Conservation (phyloP, 352 stramenopile genomes). For the Hyaloperonospora brassicae region DNA sequence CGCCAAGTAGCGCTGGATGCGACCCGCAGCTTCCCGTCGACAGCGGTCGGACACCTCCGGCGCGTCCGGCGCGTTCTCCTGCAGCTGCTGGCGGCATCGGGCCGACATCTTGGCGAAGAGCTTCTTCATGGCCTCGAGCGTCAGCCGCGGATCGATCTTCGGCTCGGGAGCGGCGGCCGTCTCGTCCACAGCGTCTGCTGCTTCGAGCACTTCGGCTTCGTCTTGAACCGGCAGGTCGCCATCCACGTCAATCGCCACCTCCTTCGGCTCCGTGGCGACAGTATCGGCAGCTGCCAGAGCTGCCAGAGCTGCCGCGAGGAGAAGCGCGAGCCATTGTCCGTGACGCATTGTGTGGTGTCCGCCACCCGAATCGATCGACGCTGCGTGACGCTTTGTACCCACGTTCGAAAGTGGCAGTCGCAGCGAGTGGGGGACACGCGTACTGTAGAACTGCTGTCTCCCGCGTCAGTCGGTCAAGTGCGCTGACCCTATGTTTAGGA, state of each 20-base stretch:
- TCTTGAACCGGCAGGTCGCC: slow-evolving; percentile 34
- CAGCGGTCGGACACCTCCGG: slow-evolving; percentile 61
- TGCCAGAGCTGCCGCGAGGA: slow-evolving; percentile 39
- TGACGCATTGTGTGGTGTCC: slow-evolving; percentile 31
- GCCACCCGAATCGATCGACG: no score
- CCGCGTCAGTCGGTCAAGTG: no score
- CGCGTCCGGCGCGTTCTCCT: slow-evolving; percentile 57
- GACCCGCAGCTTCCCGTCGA: slow-evolving; percentile 40
- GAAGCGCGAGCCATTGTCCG: slow-evolving; percentile 30
- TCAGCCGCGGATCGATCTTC: slow-evolving; percentile 40
- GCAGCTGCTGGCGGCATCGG: slow-evolving; percentile 64
- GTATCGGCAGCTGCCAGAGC: slow-evolving; percentile 26
- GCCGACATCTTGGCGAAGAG: slow-evolving; percentile 70
- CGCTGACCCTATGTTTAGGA: no score
- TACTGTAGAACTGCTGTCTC: no score
- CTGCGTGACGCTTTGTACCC: background rate
- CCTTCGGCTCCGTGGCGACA: slow-evolving; percentile 16
- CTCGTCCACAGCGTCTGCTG: slow-evolving; percentile 6
- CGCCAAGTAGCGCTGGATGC: slow-evolving; percentile 57
- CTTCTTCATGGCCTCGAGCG: slow-evolving; percentile 49
- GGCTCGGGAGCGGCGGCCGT: slow-evolving; percentile 9
- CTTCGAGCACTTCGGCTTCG: slow-evolving; percentile 36
- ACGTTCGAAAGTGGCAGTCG: slow-evolving; percentile 4
- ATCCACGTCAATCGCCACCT: slow-evolving; percentile 30
- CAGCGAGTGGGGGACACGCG: slow-evolving; percentile 8